Evolutionary conservation across 495 filamentous ascomycete genomes (phyloP).

Genomic region (Neurospora sp.): DNA sequence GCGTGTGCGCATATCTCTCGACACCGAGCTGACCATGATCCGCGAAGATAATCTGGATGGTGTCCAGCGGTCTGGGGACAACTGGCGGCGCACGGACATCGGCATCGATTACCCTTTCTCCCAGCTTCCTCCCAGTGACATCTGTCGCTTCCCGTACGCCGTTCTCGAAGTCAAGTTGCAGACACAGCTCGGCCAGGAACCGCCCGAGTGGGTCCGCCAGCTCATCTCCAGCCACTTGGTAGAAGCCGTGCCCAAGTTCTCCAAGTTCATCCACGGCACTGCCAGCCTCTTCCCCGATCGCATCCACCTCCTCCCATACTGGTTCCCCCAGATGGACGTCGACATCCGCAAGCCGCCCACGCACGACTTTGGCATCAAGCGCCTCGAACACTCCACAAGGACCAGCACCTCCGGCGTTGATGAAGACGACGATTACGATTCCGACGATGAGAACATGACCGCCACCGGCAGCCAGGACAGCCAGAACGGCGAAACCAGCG

Average conservation of each 20-base stretch:
- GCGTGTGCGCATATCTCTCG: constrained; percentile 90
- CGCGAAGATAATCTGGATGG: constrained; percentile 94
- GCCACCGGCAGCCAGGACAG: background rate
- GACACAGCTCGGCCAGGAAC: constrained; percentile 93
- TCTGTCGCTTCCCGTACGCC: constrained; percentile 90
- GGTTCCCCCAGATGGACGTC: constrained; percentile 96
- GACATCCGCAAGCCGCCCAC: constrained; percentile 91
- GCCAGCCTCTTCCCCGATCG: constrained; percentile 77
- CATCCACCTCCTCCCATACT: constrained; percentile 89
- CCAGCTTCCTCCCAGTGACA: constrained; percentile 73
- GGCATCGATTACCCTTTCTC: constrained; percentile 93
- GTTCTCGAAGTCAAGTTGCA: constrained; percentile 96
- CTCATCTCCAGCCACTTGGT: constrained; percentile 88
- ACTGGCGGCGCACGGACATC: constrained; percentile 97
- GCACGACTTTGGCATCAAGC: constrained; percentile 79
- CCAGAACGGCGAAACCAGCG: constrained; percentile 27
- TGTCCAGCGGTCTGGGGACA: constrained; percentile 61
- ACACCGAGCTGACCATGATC: constrained; percentile 89
- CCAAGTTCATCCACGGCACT: constrained; percentile 96
- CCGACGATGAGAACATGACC: constrained; percentile 37
- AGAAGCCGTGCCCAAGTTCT: constrained; percentile 97
- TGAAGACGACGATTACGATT: constrained; percentile 49
- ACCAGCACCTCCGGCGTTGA: constrained; percentile 70
- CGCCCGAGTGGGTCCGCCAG: constrained; percentile 91
- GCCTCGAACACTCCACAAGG: constrained; percentile 61